Evolutionary conservation across 495 filamentous ascomycete species (phyloP), one percentile per base, ranked within the genome.

Genomic region (Penicillium pancosmium): DNA sequence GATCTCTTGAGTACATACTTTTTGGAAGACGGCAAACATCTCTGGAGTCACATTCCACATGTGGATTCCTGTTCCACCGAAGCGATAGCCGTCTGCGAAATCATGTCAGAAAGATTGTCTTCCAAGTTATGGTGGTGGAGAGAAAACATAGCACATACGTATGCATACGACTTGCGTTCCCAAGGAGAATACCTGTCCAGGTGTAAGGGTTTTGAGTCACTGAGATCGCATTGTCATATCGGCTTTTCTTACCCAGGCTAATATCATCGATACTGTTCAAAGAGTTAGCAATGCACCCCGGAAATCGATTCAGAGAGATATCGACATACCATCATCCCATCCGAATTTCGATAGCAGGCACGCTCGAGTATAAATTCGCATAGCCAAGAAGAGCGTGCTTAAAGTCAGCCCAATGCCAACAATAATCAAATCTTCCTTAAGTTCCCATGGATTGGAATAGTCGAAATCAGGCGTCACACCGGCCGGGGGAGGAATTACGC

Each of bases 261-360:
- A 7, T 40, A 67, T 58, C 10, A 72, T 59, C 16, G 54, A 70
- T 19, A 62, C 69, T 72, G 25, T 19, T 47, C n/a, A 25, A 10
- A 4, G 15, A 8, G 52, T 65, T 34, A 65, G 59, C 31, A 35
- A 57, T 25, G 8, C 9, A 36, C 3, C 7, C 3, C 15, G 27
- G 27, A 12, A 38, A 38, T 38, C 11, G 2, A 38, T 38, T 36
- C 8, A 3, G 13, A 13, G 25, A 54, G 16, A 34, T 34, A 21
- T 2, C 1, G 21, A 48, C 65, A 16, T 50, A 72, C 69, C 47
- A 49, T 72, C 69, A 60, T 72, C 67, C 68, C 65, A 71, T 27
- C 68, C 61, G 38, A 71, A 63, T 49, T 57, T 66, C 1, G 33
- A 50, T 25, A 71, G 34, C n/a, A 71, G 16, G 4, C 34, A n/a